Base-by-base conservation (phyloP, 75 land plant species). In the Picea sitchensis region DNA sequence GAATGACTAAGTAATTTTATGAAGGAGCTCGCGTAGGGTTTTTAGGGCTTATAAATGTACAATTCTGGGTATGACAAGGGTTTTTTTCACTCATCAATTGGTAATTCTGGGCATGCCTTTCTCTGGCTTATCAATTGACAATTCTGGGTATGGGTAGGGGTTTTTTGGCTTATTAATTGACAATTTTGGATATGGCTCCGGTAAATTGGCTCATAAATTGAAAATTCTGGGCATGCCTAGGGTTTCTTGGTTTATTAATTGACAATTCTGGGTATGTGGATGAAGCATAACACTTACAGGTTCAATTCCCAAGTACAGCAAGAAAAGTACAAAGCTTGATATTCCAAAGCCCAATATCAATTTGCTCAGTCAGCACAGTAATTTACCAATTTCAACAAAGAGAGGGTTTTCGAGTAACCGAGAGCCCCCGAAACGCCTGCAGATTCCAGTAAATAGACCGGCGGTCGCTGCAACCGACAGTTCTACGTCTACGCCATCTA, bases 401-500 rank as follows among this genome's bases (percentile, higher is more conserved):
- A 57, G 81, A 12, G 83, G 88, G 21, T 81, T 72, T 79, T 79
- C 80, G 17, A 32, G 72, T 56, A 79, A 77, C 61, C 17, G 58
- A 15, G 77, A 76, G 4, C 72, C 83, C 41, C 83, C 81, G 34
- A 65, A 85, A 34, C 80, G 75, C 65, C 23, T 88, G 15, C 93
- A 84, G 76, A 84, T 86, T 75, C 85, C 89, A 15, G 71, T 32
- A 14, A 68, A 90, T 83, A 86, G 83, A 59, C 82, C 87, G 65
- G 67, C 83, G 58, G 82, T 65, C 63, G 90, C 87, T 82, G 91
- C 93, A 59, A 90, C 95, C 20, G 89, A 89, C 63, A 93, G 95
- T 80, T 88, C 91, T 17, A 81, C 85, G 87, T 91, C 93, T 30
- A 91, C 91, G 79, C 95, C 95, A 44, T 86, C 90, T 36, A 91